These are phyloP conservation scores for Peronosclerospora sorghi DNA, from an alignment of 352 stramenopile genomes.

Conservation along the genomic window DNA sequence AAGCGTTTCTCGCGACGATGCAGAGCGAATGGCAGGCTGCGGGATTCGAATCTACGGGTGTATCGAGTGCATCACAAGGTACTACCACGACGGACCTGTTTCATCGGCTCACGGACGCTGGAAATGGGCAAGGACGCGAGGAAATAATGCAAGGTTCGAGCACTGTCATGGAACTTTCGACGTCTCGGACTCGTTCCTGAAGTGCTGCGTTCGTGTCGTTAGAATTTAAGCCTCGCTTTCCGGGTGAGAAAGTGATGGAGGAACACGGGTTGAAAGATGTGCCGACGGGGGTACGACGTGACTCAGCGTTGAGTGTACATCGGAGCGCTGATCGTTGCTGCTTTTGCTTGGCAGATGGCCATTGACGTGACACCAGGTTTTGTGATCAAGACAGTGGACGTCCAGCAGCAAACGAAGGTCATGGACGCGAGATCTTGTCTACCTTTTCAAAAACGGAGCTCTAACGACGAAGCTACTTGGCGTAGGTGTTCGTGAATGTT, in stretches of 20 bases:
- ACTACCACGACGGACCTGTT: conserved; percentile 32
- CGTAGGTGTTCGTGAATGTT: conserved; percentile 76
- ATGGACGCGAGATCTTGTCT: conserved; percentile 9
- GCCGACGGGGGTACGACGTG: conserved; percentile 40
- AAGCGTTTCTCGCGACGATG: conserved; percentile 54
- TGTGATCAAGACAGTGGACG: conserved; percentile 62
- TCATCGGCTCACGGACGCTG: conserved; percentile 37
- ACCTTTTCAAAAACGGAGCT: neutral
- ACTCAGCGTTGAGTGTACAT: neutral
- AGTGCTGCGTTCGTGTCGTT: neutral
- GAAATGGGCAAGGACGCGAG: conserved; percentile 1
- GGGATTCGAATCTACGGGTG: neutral
- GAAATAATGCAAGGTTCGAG: too few species aligned
- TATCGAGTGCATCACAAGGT: conserved; percentile 3
- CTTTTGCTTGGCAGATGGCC: conserved; percentile 49
- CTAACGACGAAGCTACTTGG: too few species aligned
- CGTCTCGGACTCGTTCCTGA: conserved; percentile 3
- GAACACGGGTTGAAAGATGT: conserved; percentile 36
- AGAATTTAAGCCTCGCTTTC: conserved; percentile 55
- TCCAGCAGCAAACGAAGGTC: conserved; percentile 57
- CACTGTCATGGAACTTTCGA: too few species aligned
- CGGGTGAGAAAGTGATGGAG: conserved; percentile 66
- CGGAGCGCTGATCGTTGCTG: neutral
- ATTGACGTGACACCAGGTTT: conserved; percentile 71
- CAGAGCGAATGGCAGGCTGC: conserved; percentile 37